phyloP scores from a whole-genome alignment of 257 asterid genomes.

The Solanum piurae region DNA sequence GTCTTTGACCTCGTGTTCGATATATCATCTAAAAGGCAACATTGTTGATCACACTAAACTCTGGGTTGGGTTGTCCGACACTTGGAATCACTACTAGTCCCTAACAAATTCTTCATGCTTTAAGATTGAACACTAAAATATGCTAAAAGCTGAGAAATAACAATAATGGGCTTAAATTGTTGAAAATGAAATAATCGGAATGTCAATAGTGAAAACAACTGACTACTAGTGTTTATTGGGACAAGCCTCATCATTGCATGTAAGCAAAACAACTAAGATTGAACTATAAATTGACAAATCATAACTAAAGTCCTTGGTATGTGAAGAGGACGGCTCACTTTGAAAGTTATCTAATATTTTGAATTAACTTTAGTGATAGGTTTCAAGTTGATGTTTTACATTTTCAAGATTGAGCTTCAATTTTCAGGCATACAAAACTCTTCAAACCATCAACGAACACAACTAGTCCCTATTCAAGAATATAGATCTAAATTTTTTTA shows the following conservation, averaged over 20 bases:
- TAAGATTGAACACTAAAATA: not conserved
- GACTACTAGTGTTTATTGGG: not conserved
- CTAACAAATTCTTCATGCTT: not conserved
- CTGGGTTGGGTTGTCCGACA: too few relatives aligned
- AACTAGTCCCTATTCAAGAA: not conserved
- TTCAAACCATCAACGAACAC: not conserved
- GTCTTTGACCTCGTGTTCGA: too few relatives aligned
- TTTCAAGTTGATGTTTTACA: not conserved
- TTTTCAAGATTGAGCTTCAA: too few relatives aligned
- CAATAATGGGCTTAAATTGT: not conserved
- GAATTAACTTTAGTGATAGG: not conserved
- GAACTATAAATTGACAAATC: not conserved
- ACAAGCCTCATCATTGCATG: too few relatives aligned
- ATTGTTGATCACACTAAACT: too few relatives aligned
- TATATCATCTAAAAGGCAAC: too few relatives aligned
- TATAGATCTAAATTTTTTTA: not conserved
- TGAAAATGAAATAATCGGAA: not conserved
- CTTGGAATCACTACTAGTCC: not conserved
- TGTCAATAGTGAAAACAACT: not conserved
- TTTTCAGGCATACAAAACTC: not conserved
- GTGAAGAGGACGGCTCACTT: not conserved
- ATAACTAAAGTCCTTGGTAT: not conserved
- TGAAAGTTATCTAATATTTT: not conserved
- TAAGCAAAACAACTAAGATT: too few relatives aligned
- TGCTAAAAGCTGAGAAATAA: not conserved